Conservation (phyloP, 352 stramenopile species). For the Globisporangium echinulatum region DNA sequence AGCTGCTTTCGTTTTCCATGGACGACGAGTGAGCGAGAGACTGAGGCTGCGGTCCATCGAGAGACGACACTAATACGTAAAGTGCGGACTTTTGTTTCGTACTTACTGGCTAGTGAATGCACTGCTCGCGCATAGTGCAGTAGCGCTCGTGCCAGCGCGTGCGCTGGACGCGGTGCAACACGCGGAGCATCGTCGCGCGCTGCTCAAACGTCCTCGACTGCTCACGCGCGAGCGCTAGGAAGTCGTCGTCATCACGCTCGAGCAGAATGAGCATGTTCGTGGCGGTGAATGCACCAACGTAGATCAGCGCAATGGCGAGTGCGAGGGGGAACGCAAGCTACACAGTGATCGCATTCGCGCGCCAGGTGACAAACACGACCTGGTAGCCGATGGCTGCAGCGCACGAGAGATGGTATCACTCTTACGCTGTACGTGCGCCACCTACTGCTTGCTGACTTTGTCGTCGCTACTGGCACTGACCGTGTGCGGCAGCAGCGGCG, state of each 20-base stretch:
- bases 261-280: slow-evolving; percentile 53
- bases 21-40: slow-evolving; percentile 41
- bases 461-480: neutral
- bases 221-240: slow-evolving; percentile 3
- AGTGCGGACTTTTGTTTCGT: neutral
- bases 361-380: slow-evolving; percentile 28
- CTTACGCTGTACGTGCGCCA: slow-evolving; percentile 18
- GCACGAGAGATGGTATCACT: slow-evolving; percentile 33
- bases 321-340: slow-evolving; percentile 29
- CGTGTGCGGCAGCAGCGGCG: slow-evolving; percentile 14
- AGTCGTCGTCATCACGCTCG: slow-evolving; percentile 28
- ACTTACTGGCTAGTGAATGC: neutral
- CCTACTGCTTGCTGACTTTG: neutral
- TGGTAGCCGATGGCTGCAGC: slow-evolving; percentile 27
- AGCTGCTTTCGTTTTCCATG: slow-evolving; percentile 78
- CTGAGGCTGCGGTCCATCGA: neutral
- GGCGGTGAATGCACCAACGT: slow-evolving; percentile 48
- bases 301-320: slow-evolving; percentile 20
- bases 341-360: slow-evolving; percentile 17
- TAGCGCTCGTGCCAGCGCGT: slow-evolving; percentile 18
- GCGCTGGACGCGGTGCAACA: slow-evolving; percentile 14
- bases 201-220: slow-evolving; percentile 1
- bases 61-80: neutral
- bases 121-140: slow-evolving; percentile 8
- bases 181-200: neutral